A percentile compares a stretch with the other conserved stretches of the same genome.
These are phyloP conservation scores for Jamesozyma piceae DNA, from an alignment of 805 yeast species.

Conservation along the genomic window DNA sequence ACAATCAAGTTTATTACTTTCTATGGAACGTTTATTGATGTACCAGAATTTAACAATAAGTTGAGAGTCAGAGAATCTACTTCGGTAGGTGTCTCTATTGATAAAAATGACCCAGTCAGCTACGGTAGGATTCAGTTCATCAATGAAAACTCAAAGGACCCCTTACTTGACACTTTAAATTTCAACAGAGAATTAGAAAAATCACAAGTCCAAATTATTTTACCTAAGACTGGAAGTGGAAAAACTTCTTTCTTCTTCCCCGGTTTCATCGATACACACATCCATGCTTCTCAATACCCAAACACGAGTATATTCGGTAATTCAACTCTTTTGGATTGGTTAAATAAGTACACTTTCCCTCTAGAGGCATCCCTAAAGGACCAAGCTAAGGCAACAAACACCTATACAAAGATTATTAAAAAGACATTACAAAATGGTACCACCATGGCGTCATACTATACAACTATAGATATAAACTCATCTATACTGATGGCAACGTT, in stretches of 20 bases:
- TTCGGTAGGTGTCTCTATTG: constrained; percentile 48
- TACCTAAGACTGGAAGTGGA: constrained; percentile 5
- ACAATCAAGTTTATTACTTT: constrained; percentile 24
- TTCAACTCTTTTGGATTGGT: constrained; percentile 82
- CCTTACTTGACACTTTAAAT: constrained; percentile 22
- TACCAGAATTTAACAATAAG: constrained; percentile 45
- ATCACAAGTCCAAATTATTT: constrained; percentile 19
- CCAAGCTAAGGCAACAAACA: constrained; percentile 42
- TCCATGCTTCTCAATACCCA: constrained; percentile 80
- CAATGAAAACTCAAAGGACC: constrained; percentile 17
- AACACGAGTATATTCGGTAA: constrained; percentile 78
- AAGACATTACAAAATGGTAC: constrained; percentile 76
- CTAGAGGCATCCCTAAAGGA: constrained; percentile 62
- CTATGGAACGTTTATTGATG: constrained; percentile 66
- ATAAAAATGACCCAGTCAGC: not conserved
- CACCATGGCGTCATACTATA: constrained; percentile 85
- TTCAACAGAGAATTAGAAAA: constrained; percentile 10
- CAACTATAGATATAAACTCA: constrained; percentile 74
- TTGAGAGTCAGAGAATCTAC: constrained; percentile 49
- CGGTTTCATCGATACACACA: constrained; percentile 75
- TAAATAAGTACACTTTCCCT: constrained; percentile 80
- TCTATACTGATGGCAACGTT: constrained; percentile 69
- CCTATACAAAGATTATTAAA: constrained; percentile 58
- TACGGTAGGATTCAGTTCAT: constrained; percentile 38
- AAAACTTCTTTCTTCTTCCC: constrained; percentile 43